These are phyloP conservation scores for Cicer cuneatum DNA, from an alignment of 306 rosid species.

Conservation along the genomic window DNA sequence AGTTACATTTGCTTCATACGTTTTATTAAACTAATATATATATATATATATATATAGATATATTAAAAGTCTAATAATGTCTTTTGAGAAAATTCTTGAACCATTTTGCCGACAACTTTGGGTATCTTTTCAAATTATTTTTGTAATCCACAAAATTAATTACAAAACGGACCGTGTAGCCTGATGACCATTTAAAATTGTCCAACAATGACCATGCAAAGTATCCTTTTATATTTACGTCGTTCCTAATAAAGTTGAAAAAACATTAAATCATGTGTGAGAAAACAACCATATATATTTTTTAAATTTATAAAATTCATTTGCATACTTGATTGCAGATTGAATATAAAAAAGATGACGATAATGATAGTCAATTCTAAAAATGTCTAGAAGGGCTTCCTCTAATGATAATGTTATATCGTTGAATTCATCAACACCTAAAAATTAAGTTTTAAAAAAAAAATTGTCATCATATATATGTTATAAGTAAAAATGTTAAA, in stretches of 20 bases:
- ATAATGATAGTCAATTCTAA: constrained; percentile 52
- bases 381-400: constrained; percentile 54
- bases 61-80: not conserved
- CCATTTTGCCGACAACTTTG: constrained; percentile 59
- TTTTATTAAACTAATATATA: not conserved
- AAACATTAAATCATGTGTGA: not conserved
- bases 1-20: too few relatives aligned
- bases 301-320: not conserved
- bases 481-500: not conserved
- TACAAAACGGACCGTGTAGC: constrained; percentile 58
- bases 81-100: constrained; percentile 55
- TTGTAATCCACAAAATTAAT: constrained; percentile 59
- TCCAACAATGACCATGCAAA: constrained; percentile 76
- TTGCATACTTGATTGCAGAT: constrained; percentile 53
- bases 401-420: constrained; percentile 51
- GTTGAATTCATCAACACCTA: constrained; percentile 57
- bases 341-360: constrained; percentile 58
- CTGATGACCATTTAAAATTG: constrained; percentile 61
- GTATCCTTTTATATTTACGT: constrained; percentile 61
- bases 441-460: not conserved
- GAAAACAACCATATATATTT: not conserved
- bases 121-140: constrained; percentile 47
- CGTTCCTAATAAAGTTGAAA: constrained; percentile 38
- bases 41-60: too few relatives aligned
- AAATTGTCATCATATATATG: not conserved